Conservation (phyloP, 1,139 yeast genomes). For the Candida sojae region DNA sequence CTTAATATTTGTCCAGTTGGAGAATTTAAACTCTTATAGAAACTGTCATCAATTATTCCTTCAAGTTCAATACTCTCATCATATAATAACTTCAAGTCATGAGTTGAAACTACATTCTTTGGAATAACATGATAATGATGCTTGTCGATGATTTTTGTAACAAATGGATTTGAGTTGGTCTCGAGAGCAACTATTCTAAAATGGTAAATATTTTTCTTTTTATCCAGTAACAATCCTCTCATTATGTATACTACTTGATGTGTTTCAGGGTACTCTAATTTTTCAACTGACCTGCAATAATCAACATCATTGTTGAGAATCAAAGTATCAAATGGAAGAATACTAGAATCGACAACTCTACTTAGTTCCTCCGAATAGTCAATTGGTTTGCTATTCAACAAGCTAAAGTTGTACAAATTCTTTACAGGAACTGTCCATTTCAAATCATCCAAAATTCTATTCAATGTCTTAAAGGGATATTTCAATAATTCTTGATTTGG, state of each 20-base stretch:
- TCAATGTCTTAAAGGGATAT: constrained; percentile 60
- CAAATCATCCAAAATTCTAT: constrained; percentile 66
- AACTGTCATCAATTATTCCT: constrained; percentile 36
- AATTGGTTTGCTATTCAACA: constrained; percentile 34
- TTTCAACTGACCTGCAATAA: constrained; percentile 32
- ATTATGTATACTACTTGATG: constrained; percentile 27
- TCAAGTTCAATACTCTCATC: constrained; percentile 13
- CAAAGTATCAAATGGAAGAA: constrained; percentile 21
- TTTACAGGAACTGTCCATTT: constrained; percentile 41
- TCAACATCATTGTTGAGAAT: constrained; percentile 36
- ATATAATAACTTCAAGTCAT: constrained; percentile 24
- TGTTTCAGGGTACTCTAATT: constrained; percentile 19
- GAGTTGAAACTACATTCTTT: constrained; percentile 22
- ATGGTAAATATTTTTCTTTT: constrained; percentile 25
- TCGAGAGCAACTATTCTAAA: constrained; percentile 35
- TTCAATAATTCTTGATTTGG: constrained; percentile 13
- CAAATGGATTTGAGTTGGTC: constrained; percentile 24
- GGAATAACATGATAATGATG: constrained; percentile 41
- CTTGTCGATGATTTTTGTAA: constrained; percentile 22
- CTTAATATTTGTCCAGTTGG: constrained; percentile 31
- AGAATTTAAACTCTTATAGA: constrained; percentile 29
- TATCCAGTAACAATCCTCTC: constrained; percentile 33
- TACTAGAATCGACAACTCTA: constrained; percentile 13
- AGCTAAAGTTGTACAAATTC: constrained; percentile 20
- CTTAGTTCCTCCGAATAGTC: constrained; percentile 36